A percentile compares a stretch with the other conserved stretches of the same genome.
These are phyloP conservation scores for Wickerhamomyces hampshirensis DNA, from an alignment of 805 yeast genomes.

Conservation along the genomic window DNA sequence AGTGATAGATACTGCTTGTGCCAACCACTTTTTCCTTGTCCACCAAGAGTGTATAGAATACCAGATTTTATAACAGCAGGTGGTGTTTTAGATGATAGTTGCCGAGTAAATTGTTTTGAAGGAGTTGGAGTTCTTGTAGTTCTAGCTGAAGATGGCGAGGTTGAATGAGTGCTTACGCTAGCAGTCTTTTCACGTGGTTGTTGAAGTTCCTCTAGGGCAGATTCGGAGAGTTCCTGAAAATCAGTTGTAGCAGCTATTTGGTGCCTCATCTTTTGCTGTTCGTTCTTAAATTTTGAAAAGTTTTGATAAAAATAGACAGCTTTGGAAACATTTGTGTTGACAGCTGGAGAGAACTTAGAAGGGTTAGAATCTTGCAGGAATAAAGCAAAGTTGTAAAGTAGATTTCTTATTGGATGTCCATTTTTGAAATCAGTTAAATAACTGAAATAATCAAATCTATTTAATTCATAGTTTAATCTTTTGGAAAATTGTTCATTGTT, in stretches of 20 bases:
- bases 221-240: neutral
- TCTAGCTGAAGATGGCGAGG: neutral
- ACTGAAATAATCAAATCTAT: conserved; percentile 42
- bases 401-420: conserved; percentile 19
- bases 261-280: conserved; percentile 7
- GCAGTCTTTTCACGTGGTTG: too few relatives aligned
- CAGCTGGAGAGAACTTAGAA: neutral
- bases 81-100: conserved; percentile 2
- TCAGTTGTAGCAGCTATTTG: neutral
- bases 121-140: neutral
- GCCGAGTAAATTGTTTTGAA: neutral
- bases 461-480: conserved; percentile 36
- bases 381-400: conserved; percentile 10
- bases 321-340: conserved; percentile 6
- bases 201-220: neutral
- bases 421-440: conserved; percentile 28
- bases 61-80: conserved; percentile 8
- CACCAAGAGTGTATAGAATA: conserved; percentile 12
- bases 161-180: too few relatives aligned
- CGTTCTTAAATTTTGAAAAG: conserved; percentile 9
- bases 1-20: conserved; percentile 85
- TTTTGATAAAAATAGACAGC: conserved; percentile 12
- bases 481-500: conserved; percentile 32
- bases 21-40: conserved; percentile 44
- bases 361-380: conserved; percentile 8